A percentile compares a stretch with the other conserved stretches of the same genome.
Evolutionary conservation across 805 yeast genomes (phyloP).

Genomic region (Zygotorulaspora sp.): DNA sequence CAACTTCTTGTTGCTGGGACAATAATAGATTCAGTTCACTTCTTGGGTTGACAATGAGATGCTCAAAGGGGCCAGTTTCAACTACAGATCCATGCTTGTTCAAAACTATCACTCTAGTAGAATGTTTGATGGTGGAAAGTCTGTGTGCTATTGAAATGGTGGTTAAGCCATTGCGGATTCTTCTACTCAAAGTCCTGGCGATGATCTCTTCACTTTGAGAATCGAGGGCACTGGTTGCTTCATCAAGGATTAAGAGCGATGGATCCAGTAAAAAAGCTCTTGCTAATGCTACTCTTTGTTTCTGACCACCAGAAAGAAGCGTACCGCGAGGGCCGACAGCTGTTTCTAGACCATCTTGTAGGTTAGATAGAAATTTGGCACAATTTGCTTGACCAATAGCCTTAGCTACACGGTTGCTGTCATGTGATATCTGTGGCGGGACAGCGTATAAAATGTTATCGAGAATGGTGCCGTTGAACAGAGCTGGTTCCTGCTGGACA

Average conservation of each 20-base stretch:
- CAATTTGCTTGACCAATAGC: conserved; percentile 76
- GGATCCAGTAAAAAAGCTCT: conserved; percentile 80
- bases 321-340: conserved; percentile 82
- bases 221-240: conserved; percentile 92
- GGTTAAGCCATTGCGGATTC: conserved; percentile 57
- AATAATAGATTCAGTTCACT: conserved; percentile 37
- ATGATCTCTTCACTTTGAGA: conserved; percentile 83
- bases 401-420: conserved; percentile 52
- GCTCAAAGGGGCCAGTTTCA: conserved; percentile 60
- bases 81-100: conserved; percentile 69
- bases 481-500: conserved; percentile 88
- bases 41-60: conserved; percentile 41
- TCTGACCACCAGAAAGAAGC: conserved; percentile 92
- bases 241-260: conserved; percentile 77
- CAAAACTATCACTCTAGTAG: conserved; percentile 75
- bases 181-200: conserved; percentile 58
- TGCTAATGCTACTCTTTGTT: conserved; percentile 88
- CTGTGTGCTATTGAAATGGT: conserved; percentile 90
- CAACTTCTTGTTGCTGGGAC: conserved; percentile 29
- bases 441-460: conserved; percentile 81
- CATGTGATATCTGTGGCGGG: conserved; percentile 44
- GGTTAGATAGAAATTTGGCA: conserved; percentile 56
- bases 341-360: conserved; percentile 81
- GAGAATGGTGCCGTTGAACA: conserved; percentile 78
- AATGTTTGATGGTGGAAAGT: conserved; percentile 77